phyloP scores from a whole-genome alignment of 1,284 basidiomycete genomes.

The Taiwanofungus camphoratus region DNA sequence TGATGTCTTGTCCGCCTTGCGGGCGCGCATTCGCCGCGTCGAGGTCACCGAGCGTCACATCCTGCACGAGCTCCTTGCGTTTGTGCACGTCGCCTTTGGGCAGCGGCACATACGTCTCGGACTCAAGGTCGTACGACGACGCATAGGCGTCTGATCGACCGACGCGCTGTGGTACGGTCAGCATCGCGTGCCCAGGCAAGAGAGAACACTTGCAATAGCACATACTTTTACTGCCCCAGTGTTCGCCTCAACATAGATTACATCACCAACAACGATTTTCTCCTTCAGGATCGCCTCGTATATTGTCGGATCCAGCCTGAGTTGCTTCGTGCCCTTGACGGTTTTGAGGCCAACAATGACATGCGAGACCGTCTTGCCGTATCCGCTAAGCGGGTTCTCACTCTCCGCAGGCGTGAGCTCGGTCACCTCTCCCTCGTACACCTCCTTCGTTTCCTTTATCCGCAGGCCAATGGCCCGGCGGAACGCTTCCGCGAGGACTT shows the following conservation, averaged over 20 bases:
- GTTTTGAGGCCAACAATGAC: constrained; percentile 97
- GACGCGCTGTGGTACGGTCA: constrained; percentile 61
- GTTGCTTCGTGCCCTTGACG: constrained; percentile 96
- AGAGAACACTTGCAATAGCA: constrained; percentile 5
- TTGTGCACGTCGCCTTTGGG: constrained; percentile 99
- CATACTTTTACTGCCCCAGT: constrained; percentile 93
- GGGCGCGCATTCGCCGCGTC: constrained; percentile 97
- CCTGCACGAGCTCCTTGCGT: constrained; percentile 95
- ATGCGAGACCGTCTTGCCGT: constrained; percentile 98
- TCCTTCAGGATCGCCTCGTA: constrained; percentile 98
- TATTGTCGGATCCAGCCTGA: constrained; percentile 90
- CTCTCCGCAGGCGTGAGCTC: constrained; percentile 94
- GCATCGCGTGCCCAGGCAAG: constrained; percentile 3
- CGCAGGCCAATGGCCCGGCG: constrained; percentile 91
- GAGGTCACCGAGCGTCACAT: constrained; percentile 93
- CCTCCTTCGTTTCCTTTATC: constrained; percentile 98
- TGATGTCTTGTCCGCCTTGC: constrained; percentile 94
- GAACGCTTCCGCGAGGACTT: constrained; percentile 95
- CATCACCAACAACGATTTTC: constrained; percentile 94
- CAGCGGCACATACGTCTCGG: constrained; percentile 95
- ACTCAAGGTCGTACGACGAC: constrained; percentile 97
- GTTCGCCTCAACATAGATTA: constrained; percentile 93
- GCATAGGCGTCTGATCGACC: constrained; percentile 97
- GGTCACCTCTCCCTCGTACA: constrained; percentile 98
- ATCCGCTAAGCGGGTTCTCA: constrained; percentile 93